These are phyloP conservation scores for Globisporangium alternatum DNA, from an alignment of 352 stramenopile genomes.

Conservation along the genomic window DNA sequence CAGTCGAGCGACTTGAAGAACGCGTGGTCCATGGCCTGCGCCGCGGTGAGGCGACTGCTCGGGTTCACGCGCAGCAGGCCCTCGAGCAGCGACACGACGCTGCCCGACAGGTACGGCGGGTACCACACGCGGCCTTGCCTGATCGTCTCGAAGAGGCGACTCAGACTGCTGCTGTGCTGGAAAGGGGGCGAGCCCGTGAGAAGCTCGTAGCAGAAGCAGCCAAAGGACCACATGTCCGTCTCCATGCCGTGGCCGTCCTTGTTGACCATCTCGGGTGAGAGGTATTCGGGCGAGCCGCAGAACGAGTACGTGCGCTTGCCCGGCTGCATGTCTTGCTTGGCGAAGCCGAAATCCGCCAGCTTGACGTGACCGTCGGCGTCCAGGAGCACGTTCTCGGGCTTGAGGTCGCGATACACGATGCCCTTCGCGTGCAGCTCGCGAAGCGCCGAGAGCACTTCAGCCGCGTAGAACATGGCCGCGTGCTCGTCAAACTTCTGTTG, in stretches of 20 bases:
- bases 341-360: constrained; percentile 83
- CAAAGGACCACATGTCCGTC: constrained; percentile 87
- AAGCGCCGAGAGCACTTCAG: constrained; percentile 64
- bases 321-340: constrained; percentile 60
- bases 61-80: constrained; percentile 50
- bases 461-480: constrained; percentile 70
- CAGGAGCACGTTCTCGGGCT: constrained; percentile 85
- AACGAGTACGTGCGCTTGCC: constrained; percentile 74
- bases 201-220: constrained; percentile 83
- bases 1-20: constrained; percentile 78
- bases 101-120: constrained; percentile 49
- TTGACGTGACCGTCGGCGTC: constrained; percentile 77
- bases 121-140: constrained; percentile 61
- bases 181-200: constrained; percentile 73
- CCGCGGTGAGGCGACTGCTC: constrained; percentile 42
- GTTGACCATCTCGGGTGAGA: constrained; percentile 84
- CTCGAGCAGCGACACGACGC: constrained; percentile 47
- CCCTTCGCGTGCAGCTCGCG: constrained; percentile 64
- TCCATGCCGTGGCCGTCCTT: constrained; percentile 68
- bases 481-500: constrained; percentile 66
- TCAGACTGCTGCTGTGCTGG: constrained; percentile 61
- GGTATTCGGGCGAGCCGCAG: constrained; percentile 80
- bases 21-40: constrained; percentile 64
- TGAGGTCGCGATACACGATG: constrained; percentile 91
- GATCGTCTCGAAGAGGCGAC: constrained; percentile 64